These are phyloP conservation scores for Alternaria dauci DNA, from an alignment of 2,329 filamentous ascomycete genomes.

Conservation along the genomic window DNA sequence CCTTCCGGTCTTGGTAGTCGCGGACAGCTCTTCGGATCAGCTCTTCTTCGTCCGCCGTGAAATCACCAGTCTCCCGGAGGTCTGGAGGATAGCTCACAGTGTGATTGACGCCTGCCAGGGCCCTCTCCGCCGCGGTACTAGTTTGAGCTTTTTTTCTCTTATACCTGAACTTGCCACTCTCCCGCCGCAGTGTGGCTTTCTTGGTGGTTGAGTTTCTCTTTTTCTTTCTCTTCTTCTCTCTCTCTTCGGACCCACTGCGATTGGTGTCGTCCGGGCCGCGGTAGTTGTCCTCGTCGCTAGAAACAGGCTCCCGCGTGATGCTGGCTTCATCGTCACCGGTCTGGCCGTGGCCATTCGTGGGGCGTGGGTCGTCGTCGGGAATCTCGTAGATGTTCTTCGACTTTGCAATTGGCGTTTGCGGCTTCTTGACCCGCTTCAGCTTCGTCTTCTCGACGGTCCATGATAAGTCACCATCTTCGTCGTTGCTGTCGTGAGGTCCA, in stretches of 20 bases:
- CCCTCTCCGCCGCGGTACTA: slow-evolving; percentile 23
- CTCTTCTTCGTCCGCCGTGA: slow-evolving; percentile 33
- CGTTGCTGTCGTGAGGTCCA: not conserved
- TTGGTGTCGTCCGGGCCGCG: not conserved
- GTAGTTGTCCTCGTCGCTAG: slow-evolving; percentile 2
- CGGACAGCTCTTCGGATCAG: slow-evolving; percentile 33
- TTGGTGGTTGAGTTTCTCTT: not conserved
- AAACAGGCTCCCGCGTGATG: slow-evolving; percentile 4
- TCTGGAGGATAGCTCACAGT: slow-evolving; percentile 26
- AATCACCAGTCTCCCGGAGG: slow-evolving; percentile 26
- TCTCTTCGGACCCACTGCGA: not conserved
- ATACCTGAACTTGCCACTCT: not conserved
- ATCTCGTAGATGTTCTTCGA: slow-evolving; percentile 7
- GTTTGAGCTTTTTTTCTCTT: not conserved
- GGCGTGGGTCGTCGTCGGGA: slow-evolving; percentile 5
- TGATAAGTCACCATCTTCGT: not conserved
- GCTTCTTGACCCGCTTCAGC: slow-evolving; percentile 14
- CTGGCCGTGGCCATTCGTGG: not conserved
- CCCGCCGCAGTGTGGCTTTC: not conserved
- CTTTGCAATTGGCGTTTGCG: slow-evolving; percentile 2
- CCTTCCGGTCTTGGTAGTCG: slow-evolving; percentile 30
- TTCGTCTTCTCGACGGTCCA: slow-evolving; percentile 2
- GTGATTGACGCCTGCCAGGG: slow-evolving; percentile 14
- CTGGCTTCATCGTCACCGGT: not conserved
- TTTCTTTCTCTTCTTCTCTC: not conserved